Base-by-base conservation (phyloP, 106 monocot genomes). In the Dioscorea dumetorum region DNA sequence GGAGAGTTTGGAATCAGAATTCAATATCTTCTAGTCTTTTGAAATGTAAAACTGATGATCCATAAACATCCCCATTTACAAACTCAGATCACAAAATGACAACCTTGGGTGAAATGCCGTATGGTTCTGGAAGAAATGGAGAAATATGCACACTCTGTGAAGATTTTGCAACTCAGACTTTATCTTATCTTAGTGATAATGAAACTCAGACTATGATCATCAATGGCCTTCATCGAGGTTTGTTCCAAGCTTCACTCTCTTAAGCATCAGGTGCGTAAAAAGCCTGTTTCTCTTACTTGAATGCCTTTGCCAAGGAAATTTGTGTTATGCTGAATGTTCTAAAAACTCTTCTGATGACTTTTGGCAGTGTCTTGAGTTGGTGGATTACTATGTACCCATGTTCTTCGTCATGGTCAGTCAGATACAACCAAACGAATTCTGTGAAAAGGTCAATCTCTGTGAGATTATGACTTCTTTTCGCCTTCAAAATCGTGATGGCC, bases 171-270 rank as follows among this genome's bases (percentile, higher is more conserved):
- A 21, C 76, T 64, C 68, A 84, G 64, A 82, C 80, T 20, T 22
- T 80, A 56, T 24, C 50, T 22, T 86, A 87, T 78, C 60, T 90
- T 60, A 54, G 51, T 48, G 64, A 80, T 33, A 84, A 82, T 67
- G 70, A 87, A 74, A 94, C 86, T 34, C 76, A 83, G 66, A 69
- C 60, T 60, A 79, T 87, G 59, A 76, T 87, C 23, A 66, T 94
- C 19, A 34, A 31, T 24, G 24, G 24, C n/a, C 82, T 94, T 67
- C 75, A 87, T 70, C 63, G 67, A 71, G n/a, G 84, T 69, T 32
- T 94, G 94, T 66, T 81, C 73, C 58, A 65, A 49, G 20, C 7
- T 84, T 22, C 73, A 58, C 54, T 64, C 63, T 70, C 76, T 80
- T 15, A 68, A 86, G 60, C 50, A 79, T 50, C 67, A 89, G 93